Conservation (phyloP, 176 grass and related monocot genomes). For the Cenchrus purpureus region DNA sequence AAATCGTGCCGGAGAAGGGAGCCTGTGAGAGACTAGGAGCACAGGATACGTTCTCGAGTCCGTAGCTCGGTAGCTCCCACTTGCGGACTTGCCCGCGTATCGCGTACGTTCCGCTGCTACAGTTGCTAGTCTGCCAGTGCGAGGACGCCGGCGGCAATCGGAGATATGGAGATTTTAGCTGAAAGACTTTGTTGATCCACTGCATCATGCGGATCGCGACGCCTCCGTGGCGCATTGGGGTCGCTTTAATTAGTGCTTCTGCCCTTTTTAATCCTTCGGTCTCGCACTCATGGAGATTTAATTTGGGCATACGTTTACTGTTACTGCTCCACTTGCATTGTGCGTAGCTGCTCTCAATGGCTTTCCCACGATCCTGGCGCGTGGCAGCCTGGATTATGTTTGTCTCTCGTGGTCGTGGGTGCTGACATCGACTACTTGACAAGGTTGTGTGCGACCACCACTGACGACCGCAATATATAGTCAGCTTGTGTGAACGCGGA, state of each 20-base stretch:
- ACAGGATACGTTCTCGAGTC: too few relatives aligned
- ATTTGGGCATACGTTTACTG: not conserved
- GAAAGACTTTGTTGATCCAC: not conserved
- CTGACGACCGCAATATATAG: not conserved
- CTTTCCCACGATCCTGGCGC: not conserved
- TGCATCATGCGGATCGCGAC: not conserved
- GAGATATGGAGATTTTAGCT: too few relatives aligned
- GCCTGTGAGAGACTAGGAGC: too few relatives aligned
- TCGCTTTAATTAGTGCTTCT: not conserved
- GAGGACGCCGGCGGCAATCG: not conserved
- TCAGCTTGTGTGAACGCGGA: not conserved
- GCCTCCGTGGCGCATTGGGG: not conserved
- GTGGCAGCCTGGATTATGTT: not conserved
- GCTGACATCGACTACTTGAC: not conserved
- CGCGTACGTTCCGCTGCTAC: too few relatives aligned
- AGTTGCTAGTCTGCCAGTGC: too few relatives aligned
- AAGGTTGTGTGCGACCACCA: not conserved
- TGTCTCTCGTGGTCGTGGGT: not conserved
- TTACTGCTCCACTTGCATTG: not conserved
- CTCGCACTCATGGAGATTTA: not conserved
- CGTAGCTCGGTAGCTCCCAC: too few relatives aligned
- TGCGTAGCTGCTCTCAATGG: not conserved
- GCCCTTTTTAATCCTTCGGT: not conserved
- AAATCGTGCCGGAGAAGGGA: too few relatives aligned
- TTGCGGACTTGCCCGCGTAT: too few relatives aligned